Base-by-base conservation (phyloP, 805 yeast species). In the Gaillardinia entomophila region DNA sequence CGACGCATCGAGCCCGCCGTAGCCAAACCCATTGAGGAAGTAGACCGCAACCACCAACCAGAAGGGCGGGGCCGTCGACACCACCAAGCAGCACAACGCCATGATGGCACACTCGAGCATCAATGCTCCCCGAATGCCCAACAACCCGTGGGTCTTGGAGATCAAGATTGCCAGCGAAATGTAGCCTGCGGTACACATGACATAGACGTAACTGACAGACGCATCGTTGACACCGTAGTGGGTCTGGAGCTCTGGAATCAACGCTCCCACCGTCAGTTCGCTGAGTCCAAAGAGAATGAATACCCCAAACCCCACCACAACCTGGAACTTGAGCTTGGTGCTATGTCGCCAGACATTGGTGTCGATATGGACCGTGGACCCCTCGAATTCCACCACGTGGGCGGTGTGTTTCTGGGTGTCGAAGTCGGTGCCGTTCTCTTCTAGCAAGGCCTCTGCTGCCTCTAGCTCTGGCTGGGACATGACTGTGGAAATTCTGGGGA, bases 201-300 rank as follows among this genome's bases (percentile, higher is more conserved):
- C 49, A 42, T 77, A 79, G 3, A 79, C 47, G 23, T 66, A 46
- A 3, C 82, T 70, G 2, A 73, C 55, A 22, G 60, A 57, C 1
- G 71, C 52, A 41, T 80, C 74, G 39, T 69, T 57, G 4, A 77
- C 62, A 2, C 55, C 19, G 48, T 77, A 79, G 30, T 71, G 54
- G 4, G 46, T 50, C 33, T 75, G 68, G 12, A 78, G 40, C 24
- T 66, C 56, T 2, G 82, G 81, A 38, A 80, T 59, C 25, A 79
- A 47, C 0, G 83, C 68, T 0, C 86, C 86, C 12, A 77, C 51
- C 0, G 81, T 62, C 48, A 79, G 82, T 42, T 80, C 86, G 4
- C 69, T 63, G 18, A 79, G 46, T 0, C 87, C 87, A 37, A 73
- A 52, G 1, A 75, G 45, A 2, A 65, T 47, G 43, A 77, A 71